Evolutionary conservation across 495 filamentous ascomycete species (phyloP).

Genomic region (Acidomyces sp.): DNA sequence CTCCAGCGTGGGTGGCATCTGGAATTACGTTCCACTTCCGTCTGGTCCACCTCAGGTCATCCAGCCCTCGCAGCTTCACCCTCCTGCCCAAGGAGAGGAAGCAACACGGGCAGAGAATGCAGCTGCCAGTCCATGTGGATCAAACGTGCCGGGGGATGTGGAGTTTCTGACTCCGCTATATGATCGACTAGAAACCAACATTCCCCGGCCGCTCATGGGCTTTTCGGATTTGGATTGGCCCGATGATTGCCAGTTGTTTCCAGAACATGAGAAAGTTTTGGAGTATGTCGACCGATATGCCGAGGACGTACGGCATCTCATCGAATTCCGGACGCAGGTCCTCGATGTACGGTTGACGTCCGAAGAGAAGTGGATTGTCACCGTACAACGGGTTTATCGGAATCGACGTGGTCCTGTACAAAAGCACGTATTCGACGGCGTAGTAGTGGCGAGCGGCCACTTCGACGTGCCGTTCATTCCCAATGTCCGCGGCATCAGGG

Average conservation of each 20-base stretch:
- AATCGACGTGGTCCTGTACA: constrained; percentile 24
- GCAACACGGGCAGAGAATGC: constrained; percentile 20
- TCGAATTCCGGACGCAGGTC: constrained; percentile 48
- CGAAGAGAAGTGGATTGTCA: constrained; percentile 40
- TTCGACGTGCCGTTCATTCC: constrained; percentile 63
- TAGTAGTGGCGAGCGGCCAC: constrained; percentile 76
- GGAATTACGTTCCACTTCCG: constrained; percentile 51
- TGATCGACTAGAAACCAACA: constrained; percentile 69
- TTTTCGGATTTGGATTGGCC: constrained; percentile 62
- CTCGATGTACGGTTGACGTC: constrained; percentile 30
- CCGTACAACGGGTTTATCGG: constrained; percentile 32
- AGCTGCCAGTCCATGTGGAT: constrained; percentile 1
- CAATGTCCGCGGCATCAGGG: constrained; percentile 41
- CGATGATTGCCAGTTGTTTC: constrained; percentile 53
- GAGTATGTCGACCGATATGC: constrained; percentile 66
- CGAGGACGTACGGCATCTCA: constrained; percentile 41
- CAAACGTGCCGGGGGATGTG: constrained; percentile 20
- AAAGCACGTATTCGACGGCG: constrained; percentile 48
- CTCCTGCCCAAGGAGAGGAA: constrained; percentile 19
- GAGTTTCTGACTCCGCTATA: constrained; percentile 64
- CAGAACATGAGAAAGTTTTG: constrained; percentile 50
- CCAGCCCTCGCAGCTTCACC: constrained; percentile 28
- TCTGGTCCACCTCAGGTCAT: constrained; percentile 8
- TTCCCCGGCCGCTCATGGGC: constrained; percentile 68
- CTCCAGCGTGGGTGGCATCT: constrained; percentile 59